Percentiles rank a stretch among this genome's conserved stretches.
Evolutionary conservation across 805 yeast species (phyloP).

Genomic region (Candida incommunis): DNA sequence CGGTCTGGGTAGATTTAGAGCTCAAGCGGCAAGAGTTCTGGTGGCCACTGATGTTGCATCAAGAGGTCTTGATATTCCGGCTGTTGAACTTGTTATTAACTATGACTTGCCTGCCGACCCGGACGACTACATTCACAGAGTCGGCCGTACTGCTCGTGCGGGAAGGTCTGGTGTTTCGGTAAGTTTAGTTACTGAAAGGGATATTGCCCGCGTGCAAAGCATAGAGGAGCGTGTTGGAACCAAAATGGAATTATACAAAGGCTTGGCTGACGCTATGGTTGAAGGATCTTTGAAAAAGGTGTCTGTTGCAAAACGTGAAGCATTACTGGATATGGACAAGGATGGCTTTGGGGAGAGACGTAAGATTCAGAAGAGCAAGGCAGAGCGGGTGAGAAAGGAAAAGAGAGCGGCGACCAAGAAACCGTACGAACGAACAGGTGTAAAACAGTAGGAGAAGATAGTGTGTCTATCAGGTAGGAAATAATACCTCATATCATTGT

Average conservation of each 20-base stretch:
- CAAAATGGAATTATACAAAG: slow-evolving; percentile 64
- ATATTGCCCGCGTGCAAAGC: slow-evolving; percentile 63
- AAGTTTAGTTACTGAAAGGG: slow-evolving; percentile 74
- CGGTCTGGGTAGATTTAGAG: slow-evolving; percentile 83
- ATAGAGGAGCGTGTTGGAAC: slow-evolving; percentile 75
- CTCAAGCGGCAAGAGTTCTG: slow-evolving; percentile 83
- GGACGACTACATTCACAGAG: slow-evolving; percentile 91
- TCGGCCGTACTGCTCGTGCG: slow-evolving; percentile 98
- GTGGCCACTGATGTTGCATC: slow-evolving; percentile 97
- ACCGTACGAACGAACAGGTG: background rate
- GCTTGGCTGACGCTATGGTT: slow-evolving; percentile 61
- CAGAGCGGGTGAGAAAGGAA: background rate
- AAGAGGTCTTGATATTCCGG: slow-evolving; percentile 93
- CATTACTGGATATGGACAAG: slow-evolving; percentile 84
- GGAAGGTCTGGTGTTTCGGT: slow-evolving; percentile 79
- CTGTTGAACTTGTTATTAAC: slow-evolving; percentile 78
- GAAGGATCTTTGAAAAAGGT: slow-evolving; percentile 55
- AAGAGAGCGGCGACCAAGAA: too few species aligned
- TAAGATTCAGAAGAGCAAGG: slow-evolving; percentile 34
- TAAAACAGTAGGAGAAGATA: too few species aligned
- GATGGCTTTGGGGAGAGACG: slow-evolving; percentile 74
- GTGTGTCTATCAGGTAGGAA: too few species aligned
- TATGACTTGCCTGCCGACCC: slow-evolving; percentile 93
- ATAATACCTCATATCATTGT: too few species aligned
- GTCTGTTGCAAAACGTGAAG: slow-evolving; percentile 77